These are phyloP conservation scores for Ehretia macrophylla DNA, from an alignment of 257 asterid species.

Conservation along the genomic window DNA sequence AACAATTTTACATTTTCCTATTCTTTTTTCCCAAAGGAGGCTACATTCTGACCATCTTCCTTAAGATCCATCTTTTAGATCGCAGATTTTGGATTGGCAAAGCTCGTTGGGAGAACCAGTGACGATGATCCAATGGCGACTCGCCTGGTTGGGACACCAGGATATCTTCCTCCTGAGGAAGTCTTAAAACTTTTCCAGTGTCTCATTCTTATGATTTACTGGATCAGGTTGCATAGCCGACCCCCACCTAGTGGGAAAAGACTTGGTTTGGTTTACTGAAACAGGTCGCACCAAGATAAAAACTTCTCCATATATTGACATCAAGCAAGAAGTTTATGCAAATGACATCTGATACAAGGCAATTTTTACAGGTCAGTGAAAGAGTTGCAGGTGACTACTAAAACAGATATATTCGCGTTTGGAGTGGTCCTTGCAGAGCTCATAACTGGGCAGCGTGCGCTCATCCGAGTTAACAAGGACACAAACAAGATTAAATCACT, in stretches of 20 bases:
- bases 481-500: constrained; percentile 71
- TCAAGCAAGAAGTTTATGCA: background rate
- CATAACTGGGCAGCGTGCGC: constrained; percentile 81
- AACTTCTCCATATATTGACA: background rate
- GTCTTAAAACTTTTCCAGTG: constrained; percentile 8
- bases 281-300: too few species aligned
- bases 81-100: constrained; percentile 86
- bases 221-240: too few species aligned
- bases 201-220: too few species aligned
- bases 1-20: background rate
- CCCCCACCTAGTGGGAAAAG: too few species aligned
- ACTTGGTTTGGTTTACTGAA: too few species aligned
- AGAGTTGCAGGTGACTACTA: constrained; percentile 77
- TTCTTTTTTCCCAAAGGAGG: background rate
- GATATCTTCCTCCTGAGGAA: constrained; percentile 94
- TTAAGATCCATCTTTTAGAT: constrained; percentile 35
- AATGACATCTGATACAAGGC: background rate
- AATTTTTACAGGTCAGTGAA: constrained; percentile 59
- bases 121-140: constrained; percentile 71
- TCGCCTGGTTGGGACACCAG: constrained; percentile 82
- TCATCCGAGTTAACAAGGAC: constrained; percentile 53
- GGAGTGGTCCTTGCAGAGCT: constrained; percentile 90
- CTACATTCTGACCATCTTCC: constrained; percentile 4
- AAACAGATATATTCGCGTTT: constrained; percentile 82
- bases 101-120: constrained; percentile 64